Percentiles rank a stretch among this genome's conserved stretches.
phyloP scores from a whole-genome alignment of 139 green algal genomes.

The Volvox africanus region DNA sequence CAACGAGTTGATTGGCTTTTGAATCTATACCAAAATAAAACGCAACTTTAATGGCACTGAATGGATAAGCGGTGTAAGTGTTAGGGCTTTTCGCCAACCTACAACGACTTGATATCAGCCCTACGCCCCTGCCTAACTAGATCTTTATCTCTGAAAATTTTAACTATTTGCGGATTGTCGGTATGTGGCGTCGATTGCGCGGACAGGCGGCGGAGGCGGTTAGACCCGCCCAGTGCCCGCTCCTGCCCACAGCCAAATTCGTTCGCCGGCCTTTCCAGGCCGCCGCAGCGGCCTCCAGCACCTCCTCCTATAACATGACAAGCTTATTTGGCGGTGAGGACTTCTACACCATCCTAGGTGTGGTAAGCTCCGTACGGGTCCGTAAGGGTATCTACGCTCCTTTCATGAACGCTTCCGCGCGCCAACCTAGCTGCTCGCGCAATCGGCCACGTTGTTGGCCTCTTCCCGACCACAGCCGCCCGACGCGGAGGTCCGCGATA shows the following conservation, averaged over 20 bases:
- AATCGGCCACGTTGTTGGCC: too few relatives aligned
- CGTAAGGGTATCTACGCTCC: not conserved
- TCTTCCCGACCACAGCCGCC: constrained; percentile 51
- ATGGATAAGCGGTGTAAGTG: too few relatives aligned
- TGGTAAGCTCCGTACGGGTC: constrained; percentile 39
- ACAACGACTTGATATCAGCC: too few relatives aligned
- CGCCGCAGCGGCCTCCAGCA: not conserved
- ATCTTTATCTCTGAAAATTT: too few relatives aligned
- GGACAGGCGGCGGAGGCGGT: not conserved
- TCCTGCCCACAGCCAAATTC: not conserved
- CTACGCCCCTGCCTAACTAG: too few relatives aligned
- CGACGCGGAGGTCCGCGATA: constrained; percentile 39
- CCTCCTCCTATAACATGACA: not conserved
- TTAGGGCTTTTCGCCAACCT: too few relatives aligned
- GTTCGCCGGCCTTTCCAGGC: not conserved
- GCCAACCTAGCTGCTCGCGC: not conserved
- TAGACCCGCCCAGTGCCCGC: not conserved
- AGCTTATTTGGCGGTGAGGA: constrained; percentile 45
- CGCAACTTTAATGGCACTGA: too few relatives aligned
- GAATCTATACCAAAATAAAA: too few relatives aligned
- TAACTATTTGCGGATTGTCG: too few relatives aligned
- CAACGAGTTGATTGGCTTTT: too few relatives aligned
- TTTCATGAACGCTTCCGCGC: not conserved
- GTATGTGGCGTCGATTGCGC: not conserved
- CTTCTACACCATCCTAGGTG: constrained; percentile 63